Percentiles rank a stretch among this genome's conserved stretches.
These are phyloP conservation scores for Fraxinus latifolia DNA, from an alignment of 305 asterid genomes.

Conservation along the genomic window DNA sequence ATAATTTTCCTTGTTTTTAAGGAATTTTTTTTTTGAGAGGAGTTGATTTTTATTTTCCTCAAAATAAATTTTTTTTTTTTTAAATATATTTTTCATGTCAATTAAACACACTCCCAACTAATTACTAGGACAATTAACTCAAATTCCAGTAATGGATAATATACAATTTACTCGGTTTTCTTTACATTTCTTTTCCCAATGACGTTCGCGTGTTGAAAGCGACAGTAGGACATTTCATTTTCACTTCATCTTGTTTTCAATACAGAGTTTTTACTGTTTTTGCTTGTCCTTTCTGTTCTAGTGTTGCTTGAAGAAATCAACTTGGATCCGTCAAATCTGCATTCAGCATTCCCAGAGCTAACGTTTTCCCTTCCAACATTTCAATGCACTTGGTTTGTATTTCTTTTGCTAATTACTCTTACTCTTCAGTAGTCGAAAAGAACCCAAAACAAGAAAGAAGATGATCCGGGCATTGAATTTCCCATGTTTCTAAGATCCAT, in stretches of 20 bases:
- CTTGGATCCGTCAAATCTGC: slow-evolving; percentile 23
- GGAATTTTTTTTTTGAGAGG: too few species aligned
- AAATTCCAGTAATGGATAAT: not conserved
- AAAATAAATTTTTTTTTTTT: too few species aligned
- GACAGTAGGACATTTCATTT: slow-evolving; percentile 5
- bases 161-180: not conserved
- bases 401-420: slow-evolving; percentile 12
- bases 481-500: slow-evolving; percentile 32
- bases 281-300: not conserved
- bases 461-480: slow-evolving; percentile 32
- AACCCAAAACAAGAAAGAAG: slow-evolving; percentile 26
- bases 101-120: too few species aligned
- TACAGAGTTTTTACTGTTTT: not conserved
- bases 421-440: slow-evolving; percentile 24
- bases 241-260: slow-evolving; percentile 5
- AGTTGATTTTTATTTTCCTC: too few species aligned
- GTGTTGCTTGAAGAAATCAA: slow-evolving; percentile 9
- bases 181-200: not conserved
- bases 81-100: too few species aligned
- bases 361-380: slow-evolving; percentile 1
- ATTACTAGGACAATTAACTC: too few species aligned
- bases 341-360: not conserved
- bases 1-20: too few species aligned
- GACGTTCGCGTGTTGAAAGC: not conserved
- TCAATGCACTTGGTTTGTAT: not conserved